phyloP scores from a whole-genome alignment of 1,139 yeast genomes.

The Yamadazyma songkhlaensis region DNA sequence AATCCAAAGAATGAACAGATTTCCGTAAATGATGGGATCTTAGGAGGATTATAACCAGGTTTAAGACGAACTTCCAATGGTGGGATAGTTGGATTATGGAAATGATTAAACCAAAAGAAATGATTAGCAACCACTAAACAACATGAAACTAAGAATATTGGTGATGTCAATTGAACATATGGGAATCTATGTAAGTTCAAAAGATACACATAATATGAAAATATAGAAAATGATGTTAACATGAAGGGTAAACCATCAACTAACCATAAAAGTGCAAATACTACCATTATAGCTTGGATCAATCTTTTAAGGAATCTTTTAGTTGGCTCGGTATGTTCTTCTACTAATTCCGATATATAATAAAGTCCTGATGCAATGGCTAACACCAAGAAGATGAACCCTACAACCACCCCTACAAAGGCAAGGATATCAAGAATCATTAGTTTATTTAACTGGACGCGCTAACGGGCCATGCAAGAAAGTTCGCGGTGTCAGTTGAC shows the following conservation, averaged over 20 bases:
- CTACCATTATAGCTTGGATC: slow-evolving; percentile 56
- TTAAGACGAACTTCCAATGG: slow-evolving; percentile 54
- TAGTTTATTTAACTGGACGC: not conserved
- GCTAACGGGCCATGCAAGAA: not conserved
- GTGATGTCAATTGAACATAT: slow-evolving; percentile 69
- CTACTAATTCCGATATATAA: slow-evolving; percentile 87
- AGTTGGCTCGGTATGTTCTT: slow-evolving; percentile 88
- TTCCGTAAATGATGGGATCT: slow-evolving; percentile 79
- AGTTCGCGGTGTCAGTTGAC: not conserved
- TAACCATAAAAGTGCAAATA: slow-evolving; percentile 55
- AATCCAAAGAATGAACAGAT: slow-evolving; percentile 92
- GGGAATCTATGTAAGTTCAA: slow-evolving; percentile 83
- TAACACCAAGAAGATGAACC: slow-evolving; percentile 64
- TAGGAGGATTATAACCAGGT: slow-evolving; percentile 61
- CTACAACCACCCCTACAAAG: slow-evolving; percentile 67
- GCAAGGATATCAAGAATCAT: slow-evolving; percentile 50
- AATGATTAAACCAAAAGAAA: slow-evolving; percentile 85
- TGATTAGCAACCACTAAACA: slow-evolving; percentile 76
- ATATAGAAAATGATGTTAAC: slow-evolving; percentile 62
- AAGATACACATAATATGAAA: slow-evolving; percentile 67
- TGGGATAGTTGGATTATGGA: slow-evolving; percentile 65
- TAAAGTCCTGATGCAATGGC: slow-evolving; percentile 82
- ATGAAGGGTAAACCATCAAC: slow-evolving; percentile 79
- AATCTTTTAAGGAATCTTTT: slow-evolving; percentile 61
- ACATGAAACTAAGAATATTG: slow-evolving; percentile 70